A percentile compares a stretch with the other conserved stretches of the same genome.
phyloP scores from a whole-genome alignment of 352 stramenopile genomes.

The Blastocystis hominis region DNA sequence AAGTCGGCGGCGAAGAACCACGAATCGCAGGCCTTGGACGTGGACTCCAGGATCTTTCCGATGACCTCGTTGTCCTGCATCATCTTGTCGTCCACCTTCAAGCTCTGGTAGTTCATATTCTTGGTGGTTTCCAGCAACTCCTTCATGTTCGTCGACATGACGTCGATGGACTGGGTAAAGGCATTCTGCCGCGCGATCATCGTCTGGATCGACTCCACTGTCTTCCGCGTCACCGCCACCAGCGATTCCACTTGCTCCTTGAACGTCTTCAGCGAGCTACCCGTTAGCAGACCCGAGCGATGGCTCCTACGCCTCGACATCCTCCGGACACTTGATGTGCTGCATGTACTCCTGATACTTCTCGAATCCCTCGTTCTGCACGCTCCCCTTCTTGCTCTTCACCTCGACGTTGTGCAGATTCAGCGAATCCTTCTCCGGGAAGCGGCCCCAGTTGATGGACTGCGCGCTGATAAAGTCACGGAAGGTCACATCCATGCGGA shows the following conservation, averaged over 20 bases:
- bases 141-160: constrained; percentile 38
- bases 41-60: constrained; percentile 43
- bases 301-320: constrained; percentile 8
- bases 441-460: constrained; percentile 30
- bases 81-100: constrained; percentile 7
- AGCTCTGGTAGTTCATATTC: constrained; percentile 27
- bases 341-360: constrained; percentile 52
- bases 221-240: constrained; percentile 18
- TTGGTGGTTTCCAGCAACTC: background rate
- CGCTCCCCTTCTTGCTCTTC: constrained; percentile 38
- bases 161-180: constrained; percentile 37
- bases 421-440: constrained; percentile 36
- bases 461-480: constrained; percentile 40
- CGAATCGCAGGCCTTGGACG: constrained; percentile 7
- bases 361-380: constrained; percentile 52
- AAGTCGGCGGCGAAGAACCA: constrained; percentile 51
- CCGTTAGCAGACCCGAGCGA: background rate
- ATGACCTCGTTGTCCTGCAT: constrained; percentile 28
- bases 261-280: constrained; percentile 46
- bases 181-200: constrained; percentile 41
- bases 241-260: constrained; percentile 46
- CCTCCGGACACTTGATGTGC: constrained; percentile 56
- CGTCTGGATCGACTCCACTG: constrained; percentile 22
- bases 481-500: constrained; percentile 53
- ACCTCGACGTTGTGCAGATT: constrained; percentile 14